These are phyloP conservation scores for Backusella mclennaniae DNA, from an alignment of 192 early-diverging fungal genomes.

Conservation along the genomic window DNA sequence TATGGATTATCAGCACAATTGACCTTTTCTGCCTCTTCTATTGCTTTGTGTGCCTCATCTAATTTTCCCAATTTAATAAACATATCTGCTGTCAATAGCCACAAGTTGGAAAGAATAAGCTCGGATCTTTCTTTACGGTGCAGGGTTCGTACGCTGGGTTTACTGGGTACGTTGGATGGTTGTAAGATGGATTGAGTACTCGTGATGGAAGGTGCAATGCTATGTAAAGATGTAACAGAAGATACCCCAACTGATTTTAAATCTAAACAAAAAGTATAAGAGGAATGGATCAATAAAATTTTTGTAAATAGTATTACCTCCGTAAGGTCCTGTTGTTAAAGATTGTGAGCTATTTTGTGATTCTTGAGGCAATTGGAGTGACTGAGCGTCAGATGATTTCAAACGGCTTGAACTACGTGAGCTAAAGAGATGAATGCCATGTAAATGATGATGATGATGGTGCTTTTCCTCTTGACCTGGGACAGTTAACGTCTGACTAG, in stretches of 20 bases:
- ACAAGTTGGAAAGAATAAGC: constrained; percentile 46
- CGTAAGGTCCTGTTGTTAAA: not conserved
- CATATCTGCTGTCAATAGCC: constrained; percentile 52
- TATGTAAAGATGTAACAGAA: constrained; percentile 28
- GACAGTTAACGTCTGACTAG: not conserved
- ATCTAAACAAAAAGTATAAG: not conserved
- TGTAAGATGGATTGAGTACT: constrained; percentile 31
- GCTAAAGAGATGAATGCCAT: constrained; percentile 25
- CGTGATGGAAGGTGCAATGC: constrained; percentile 37
- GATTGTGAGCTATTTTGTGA: not conserved
- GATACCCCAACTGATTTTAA: not conserved
- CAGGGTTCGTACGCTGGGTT: constrained; percentile 34
- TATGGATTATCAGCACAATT: constrained; percentile 42
- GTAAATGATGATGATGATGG: constrained; percentile 7
- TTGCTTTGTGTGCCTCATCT: constrained; percentile 54
- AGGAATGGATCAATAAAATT: not conserved
- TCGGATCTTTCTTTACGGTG: constrained; percentile 44
- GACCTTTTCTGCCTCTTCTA: constrained; percentile 55
- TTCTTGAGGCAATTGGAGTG: not conserved
- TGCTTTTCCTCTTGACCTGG: not conserved
- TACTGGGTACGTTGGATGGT: constrained; percentile 26
- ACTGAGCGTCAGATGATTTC: not conserved
- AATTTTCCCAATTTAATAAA: constrained; percentile 47
- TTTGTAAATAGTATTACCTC: not conserved
- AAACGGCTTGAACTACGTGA: constrained; percentile 16